Base-by-base conservation (phyloP, 768 basidiomycete species). In the Russula emetica region DNA sequence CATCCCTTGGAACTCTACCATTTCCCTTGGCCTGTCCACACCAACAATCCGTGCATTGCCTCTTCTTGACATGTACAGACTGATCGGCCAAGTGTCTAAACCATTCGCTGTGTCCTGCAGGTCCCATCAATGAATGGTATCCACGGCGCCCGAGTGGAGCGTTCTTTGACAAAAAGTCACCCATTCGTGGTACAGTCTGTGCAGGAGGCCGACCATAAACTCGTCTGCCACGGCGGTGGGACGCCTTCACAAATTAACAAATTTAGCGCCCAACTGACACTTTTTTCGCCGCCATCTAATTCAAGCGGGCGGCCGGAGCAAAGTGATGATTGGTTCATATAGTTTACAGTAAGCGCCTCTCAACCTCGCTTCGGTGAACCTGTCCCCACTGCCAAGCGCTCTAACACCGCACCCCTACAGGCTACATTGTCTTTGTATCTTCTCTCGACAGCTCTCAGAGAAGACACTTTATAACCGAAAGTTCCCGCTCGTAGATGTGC, bases 351-450 rank as follows among this genome's bases (percentile, higher is more conserved):
- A 38, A 50, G 63, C 63, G 58, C 58, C 44, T 56, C 5, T 44
- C 63, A 18, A 42, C 22, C 13, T 40, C 58, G 45, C 58, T 64
- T 60, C 52, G 58, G 53, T 44, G 34, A 58, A 38, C 22, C 52
- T 42, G 38, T 44, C 47, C 38, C 44, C 13, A 32, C 47, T 38
- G 28, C 38, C 58, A 49, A 34, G 30, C 32, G 42, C 64, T 51
- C 55, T 65, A 65, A 65, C 64, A 40, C 64, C 64, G 64, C 64
- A 53, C 22, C 13, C 60, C 38, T 40, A 53, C 42, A 28, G 24
- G 26, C 22, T 28, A 40, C 49, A 50, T 14, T 49, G 11, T 32
- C 24, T 18, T 32, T 30, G 20, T 52, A 60, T 6, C 52, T n/a
- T 50, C 36, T 36, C 28, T 60, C 54, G 20, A 58, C 24, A 7